These are phyloP conservation scores for Zhuliangozyma parablackwelliae DNA, from an alignment of 1,139 yeast species.

Conservation along the genomic window DNA sequence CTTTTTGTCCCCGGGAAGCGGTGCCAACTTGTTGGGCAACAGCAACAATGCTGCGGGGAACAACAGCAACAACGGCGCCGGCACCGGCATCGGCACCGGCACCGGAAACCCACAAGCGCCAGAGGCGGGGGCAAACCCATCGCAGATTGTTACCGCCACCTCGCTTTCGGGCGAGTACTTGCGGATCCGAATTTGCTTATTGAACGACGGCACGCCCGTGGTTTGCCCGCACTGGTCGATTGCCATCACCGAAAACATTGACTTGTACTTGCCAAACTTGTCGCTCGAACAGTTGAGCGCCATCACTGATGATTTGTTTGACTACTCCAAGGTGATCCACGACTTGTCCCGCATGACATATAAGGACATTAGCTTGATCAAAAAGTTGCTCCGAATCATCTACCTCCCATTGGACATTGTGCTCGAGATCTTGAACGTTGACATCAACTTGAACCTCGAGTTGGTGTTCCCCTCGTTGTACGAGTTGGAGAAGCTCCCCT, in stretches of 20 bases:
- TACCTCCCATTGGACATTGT: constrained; percentile 64
- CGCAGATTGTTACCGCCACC: constrained; percentile 81
- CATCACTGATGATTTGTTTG: constrained; percentile 40
- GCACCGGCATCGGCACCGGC: constrained; percentile 2
- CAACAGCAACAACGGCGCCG: constrained; percentile 3
- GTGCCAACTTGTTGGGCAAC: constrained; percentile 9
- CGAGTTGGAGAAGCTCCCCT: constrained; percentile 53
- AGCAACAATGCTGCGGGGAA: background rate
- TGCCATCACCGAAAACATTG: constrained; percentile 52
- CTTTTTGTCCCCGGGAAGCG: constrained; percentile 29
- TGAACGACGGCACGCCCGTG: constrained; percentile 82
- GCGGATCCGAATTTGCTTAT: constrained; percentile 62
- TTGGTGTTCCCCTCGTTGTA: constrained; percentile 75
- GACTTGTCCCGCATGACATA: constrained; percentile 37
- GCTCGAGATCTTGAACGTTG: constrained; percentile 49
- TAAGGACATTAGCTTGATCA: constrained; percentile 33
- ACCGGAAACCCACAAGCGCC: constrained; percentile 10
- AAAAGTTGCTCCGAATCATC: constrained; percentile 37
- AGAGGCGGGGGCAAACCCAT: constrained; percentile 32
- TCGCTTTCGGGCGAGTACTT: constrained; percentile 81
- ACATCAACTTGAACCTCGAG: constrained; percentile 70
- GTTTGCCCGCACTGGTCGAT: constrained; percentile 73
- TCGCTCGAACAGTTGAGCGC: constrained; percentile 40
- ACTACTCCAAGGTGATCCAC: constrained; percentile 38
- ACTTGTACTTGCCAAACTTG: constrained; percentile 46